These are phyloP conservation scores for Oehlia diaphana DNA, from an alignment of 192 early-diverging fungal genomes.

Conservation along the genomic window DNA sequence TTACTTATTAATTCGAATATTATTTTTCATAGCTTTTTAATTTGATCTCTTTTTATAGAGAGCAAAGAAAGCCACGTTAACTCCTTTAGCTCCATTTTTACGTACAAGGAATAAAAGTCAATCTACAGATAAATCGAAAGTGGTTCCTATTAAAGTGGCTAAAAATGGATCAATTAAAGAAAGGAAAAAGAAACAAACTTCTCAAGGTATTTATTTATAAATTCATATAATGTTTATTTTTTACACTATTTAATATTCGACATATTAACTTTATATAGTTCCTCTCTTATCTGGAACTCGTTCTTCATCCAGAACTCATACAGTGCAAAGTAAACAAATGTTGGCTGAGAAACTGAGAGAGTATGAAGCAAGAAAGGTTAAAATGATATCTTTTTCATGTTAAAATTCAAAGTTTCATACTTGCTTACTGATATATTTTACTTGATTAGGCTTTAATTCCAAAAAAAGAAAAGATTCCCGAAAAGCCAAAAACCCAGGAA, in stretches of 20 bases:
- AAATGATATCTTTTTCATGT: neutral
- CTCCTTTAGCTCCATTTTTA: conserved; percentile 5
- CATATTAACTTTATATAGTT: conserved; percentile 6
- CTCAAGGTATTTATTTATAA: neutral
- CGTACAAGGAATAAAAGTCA: neutral
- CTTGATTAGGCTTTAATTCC: conserved; percentile 39
- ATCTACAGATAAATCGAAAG: neutral
- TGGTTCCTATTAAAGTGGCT: neutral
- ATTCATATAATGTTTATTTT: conserved; percentile 24
- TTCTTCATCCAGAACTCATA: conserved; percentile 51
- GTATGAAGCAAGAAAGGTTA: conserved; percentile 38
- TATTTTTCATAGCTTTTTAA: neutral
- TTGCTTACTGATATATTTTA: neutral
- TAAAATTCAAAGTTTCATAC: neutral
- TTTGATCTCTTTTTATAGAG: neutral
- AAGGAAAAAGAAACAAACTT: neutral
- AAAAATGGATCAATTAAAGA: neutral
- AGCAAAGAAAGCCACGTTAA: conserved; percentile 26
- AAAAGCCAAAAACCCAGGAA: conserved; percentile 50
- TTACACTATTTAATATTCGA: neutral
- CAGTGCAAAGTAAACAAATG: conserved; percentile 49
- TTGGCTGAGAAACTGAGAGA: conserved; percentile 51
- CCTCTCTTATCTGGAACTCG: conserved; percentile 39
- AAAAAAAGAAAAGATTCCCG: conserved; percentile 43
- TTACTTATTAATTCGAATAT: conserved; percentile 4